These are phyloP conservation scores for Yamadazyma diospyri DNA, from an alignment of 1,139 yeast genomes.

Conservation along the genomic window DNA sequence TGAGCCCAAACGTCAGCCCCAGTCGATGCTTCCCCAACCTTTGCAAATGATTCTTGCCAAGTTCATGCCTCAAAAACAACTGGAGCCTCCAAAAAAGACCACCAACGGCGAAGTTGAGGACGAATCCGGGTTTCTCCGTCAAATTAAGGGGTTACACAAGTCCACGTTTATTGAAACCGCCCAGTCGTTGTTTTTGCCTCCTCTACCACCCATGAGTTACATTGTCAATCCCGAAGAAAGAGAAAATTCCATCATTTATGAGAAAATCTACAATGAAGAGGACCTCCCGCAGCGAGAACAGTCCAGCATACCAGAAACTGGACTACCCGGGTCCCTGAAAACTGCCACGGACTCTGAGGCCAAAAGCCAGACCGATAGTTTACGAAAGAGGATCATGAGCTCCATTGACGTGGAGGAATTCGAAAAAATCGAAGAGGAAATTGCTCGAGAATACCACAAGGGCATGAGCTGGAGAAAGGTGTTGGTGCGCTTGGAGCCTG, in stretches of 20 bases:
- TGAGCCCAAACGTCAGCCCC: slow-evolving; percentile 7
- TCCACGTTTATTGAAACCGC: slow-evolving; percentile 84
- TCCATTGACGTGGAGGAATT: slow-evolving; percentile 22
- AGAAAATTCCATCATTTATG: slow-evolving; percentile 37
- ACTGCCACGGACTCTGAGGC: neutral
- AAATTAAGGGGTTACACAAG: slow-evolving; percentile 47
- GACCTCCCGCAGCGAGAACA: slow-evolving; percentile 23
- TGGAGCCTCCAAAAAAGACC: slow-evolving; percentile 8
- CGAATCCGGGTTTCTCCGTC: slow-evolving; percentile 13
- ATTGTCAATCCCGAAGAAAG: slow-evolving; percentile 57
- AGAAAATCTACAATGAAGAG: slow-evolving; percentile 34
- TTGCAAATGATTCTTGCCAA: slow-evolving; percentile 44
- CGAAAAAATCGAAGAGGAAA: slow-evolving; percentile 62
- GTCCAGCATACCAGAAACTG: neutral
- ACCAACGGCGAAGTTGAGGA: slow-evolving; percentile 6
- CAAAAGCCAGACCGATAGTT: neutral
- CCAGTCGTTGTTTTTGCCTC: slow-evolving; percentile 77
- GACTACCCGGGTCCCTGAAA: neutral
- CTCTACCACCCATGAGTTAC: slow-evolving; percentile 70
- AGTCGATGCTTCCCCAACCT: slow-evolving; percentile 31
- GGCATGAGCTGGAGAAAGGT: slow-evolving; percentile 91
- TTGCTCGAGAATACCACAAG: slow-evolving; percentile 87
- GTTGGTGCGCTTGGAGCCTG: slow-evolving; percentile 79
- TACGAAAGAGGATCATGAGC: slow-evolving; percentile 19
- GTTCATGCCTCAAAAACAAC: slow-evolving; percentile 45